Percentiles rank a stretch among this genome's conserved stretches.
Conservation (phyloP, 106 monocot species). For the Xerophyta viscosa region DNA sequence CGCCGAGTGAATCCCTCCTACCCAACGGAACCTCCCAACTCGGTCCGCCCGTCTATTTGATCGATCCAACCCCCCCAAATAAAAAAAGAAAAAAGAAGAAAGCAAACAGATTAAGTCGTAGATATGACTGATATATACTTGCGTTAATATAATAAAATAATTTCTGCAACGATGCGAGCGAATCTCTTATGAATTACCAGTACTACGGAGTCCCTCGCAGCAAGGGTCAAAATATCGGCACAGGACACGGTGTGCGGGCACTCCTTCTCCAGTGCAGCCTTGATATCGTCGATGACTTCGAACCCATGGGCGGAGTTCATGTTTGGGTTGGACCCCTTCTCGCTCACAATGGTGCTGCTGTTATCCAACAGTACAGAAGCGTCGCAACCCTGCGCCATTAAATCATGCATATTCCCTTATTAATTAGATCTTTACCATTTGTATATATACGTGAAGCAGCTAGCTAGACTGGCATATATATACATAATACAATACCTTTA, state of each 20-base stretch:
- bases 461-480: no score
- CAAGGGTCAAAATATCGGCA: conserved; percentile 21
- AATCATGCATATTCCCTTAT: no score
- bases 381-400: conserved; percentile 52
- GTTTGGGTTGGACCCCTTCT: conserved; percentile 51
- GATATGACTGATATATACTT: no score
- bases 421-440: no score
- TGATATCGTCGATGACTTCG: conserved; percentile 46
- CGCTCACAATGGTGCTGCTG: conserved; percentile 30
- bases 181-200: conserved; percentile 16
- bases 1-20: conserved; percentile 51
- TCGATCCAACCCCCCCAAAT: no score
- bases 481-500: conserved; percentile 28
- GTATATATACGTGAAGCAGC: not conserved
- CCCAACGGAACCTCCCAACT: conserved; percentile 47
- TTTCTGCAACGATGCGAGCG: not conserved
- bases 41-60: conserved; percentile 47
- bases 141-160: no score
- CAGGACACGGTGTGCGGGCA: conserved; percentile 33
- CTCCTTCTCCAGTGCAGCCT: conserved; percentile 32
- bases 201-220: conserved; percentile 35
- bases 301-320: conserved; percentile 42
- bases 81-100: not conserved
- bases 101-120: not conserved
- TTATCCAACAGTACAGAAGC: conserved; percentile 44